Evolutionary conservation across 768 basidiomycete species (phyloP), one percentile per base, ranked within the genome.

Genomic region (Russula brevipes): DNA sequence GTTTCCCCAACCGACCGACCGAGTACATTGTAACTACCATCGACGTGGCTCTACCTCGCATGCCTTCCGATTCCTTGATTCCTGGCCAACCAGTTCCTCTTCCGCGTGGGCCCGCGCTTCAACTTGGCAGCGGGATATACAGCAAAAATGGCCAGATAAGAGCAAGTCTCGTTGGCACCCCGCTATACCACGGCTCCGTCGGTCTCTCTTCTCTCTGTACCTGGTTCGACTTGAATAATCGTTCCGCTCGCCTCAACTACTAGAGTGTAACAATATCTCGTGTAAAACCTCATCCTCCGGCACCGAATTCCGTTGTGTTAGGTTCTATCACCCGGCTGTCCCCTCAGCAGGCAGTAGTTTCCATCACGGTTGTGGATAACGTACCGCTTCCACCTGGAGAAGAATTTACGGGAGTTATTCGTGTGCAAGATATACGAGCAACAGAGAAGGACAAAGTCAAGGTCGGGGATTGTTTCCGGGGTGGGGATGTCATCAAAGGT

Each of bases 361-460:
- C 90, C 2, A 93, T 97, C 67, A 83, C 86, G 30, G 88, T 93
- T 7, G 92, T 95, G 45, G 93, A 97, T 69, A 92, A 89, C 16
- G 78, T 89, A 14, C 91, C 92, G 1, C 78, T 94, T 52, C 86
- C 91, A 42, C 75, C 79, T 8, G 90, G 91, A 35, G 93, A 95
- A 72, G 94, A 96, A 69, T 96, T 94, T 69, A 85, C 82, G 0
- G 94, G 94, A 5, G 87, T 96, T 24, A 91, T 97, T 66, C 85
- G 94, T 39, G 79, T 81, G 5, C 92, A 95, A 73, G 94, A 97
- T 73, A 86, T 97, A 24, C 78, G 94, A 58, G 88, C 89, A 12
- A 94, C 93, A 1, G 93, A 94, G 70, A 94, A 91, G 69, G 92
- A 94, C 76, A 86, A 85, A 69, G 83, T 95, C 62, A 93, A 89